Evolutionary conservation across 1,284 basidiomycete genomes (phyloP).

Genomic region (Apiotrichum montevideense): DNA sequence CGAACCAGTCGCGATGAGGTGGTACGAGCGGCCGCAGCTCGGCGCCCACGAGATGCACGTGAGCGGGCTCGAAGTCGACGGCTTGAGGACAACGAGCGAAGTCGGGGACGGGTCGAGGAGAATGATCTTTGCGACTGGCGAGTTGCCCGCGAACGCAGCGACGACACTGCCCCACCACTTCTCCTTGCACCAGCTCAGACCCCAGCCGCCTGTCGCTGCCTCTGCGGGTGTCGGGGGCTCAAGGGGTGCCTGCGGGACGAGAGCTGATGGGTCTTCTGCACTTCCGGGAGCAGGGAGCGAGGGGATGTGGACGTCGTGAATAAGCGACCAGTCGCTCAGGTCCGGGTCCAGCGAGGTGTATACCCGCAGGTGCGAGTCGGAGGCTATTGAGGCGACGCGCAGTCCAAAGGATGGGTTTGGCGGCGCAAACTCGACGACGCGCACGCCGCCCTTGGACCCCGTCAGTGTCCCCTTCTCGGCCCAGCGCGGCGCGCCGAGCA

Average conservation of each 20-base stretch:
- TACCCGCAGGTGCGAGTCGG: constrained; percentile 75
- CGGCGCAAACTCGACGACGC: constrained; percentile 77
- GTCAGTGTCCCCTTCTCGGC: constrained; percentile 65
- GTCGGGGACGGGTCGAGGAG: constrained; percentile 47
- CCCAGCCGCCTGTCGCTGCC: constrained; percentile 79
- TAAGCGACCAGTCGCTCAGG: constrained; percentile 68
- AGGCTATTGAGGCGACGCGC: constrained; percentile 76
- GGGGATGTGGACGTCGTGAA: constrained; percentile 70
- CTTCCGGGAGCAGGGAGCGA: constrained; percentile 38
- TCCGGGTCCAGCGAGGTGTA: constrained; percentile 86
- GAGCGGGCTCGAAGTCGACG: constrained; percentile 49
- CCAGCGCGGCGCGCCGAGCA: constrained; percentile 50
- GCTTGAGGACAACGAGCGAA: constrained; percentile 37
- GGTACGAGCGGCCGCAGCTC: constrained; percentile 81
- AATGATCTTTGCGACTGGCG: constrained; percentile 62
- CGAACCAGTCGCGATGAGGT: constrained; percentile 79
- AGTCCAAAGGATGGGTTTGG: constrained; percentile 66
- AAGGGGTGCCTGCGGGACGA: background rate
- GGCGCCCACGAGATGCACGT: constrained; percentile 85
- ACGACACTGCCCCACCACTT: constrained; percentile 85
- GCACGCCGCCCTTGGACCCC: constrained; percentile 76
- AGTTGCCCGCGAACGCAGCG: constrained; percentile 65
- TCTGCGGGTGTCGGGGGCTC: constrained; percentile 22
- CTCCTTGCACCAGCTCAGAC: constrained; percentile 88
- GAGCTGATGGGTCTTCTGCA: constrained; percentile 3